Conservation (phyloP, 2,329 filamentous ascomycete species). For the Cyphellophora attinorum region DNA sequence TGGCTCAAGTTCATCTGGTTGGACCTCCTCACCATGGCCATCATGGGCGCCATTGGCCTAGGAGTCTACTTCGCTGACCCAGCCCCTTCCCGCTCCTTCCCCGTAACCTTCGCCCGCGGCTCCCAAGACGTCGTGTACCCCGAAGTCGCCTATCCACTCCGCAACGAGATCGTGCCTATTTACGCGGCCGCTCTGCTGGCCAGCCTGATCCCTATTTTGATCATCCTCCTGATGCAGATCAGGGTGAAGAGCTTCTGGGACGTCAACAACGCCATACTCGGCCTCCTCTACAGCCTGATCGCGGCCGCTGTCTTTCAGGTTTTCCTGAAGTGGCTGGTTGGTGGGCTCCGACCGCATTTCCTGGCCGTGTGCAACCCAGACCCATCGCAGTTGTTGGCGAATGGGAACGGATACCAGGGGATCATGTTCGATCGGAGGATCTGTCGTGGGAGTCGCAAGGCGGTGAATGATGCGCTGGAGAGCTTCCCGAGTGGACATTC, state of each 20-base stretch:
- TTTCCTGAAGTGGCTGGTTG: slow-evolving; percentile 65
- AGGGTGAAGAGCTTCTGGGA: slow-evolving; percentile 57
- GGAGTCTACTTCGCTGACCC: slow-evolving; percentile 52
- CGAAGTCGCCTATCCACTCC: slow-evolving; percentile 60
- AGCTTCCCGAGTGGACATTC: slow-evolving; percentile 67
- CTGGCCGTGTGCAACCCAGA: slow-evolving; percentile 59
- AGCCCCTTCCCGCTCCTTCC: slow-evolving; percentile 59
- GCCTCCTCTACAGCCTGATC: slow-evolving; percentile 61
- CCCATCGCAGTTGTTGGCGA: slow-evolving; percentile 28
- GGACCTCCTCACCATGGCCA: slow-evolving; percentile 58
- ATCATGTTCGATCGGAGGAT: slow-evolving; percentile 63
- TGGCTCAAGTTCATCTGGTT: slow-evolving; percentile 55
- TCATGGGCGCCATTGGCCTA: slow-evolving; percentile 57
- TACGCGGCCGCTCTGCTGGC: slow-evolving; percentile 60
- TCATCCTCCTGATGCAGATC: slow-evolving; percentile 59
- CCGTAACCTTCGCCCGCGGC: slow-evolving; percentile 56
- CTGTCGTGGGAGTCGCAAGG: slow-evolving; percentile 55
- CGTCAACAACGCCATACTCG: slow-evolving; percentile 60
- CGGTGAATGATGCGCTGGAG: slow-evolving; percentile 61
- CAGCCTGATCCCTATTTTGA: slow-evolving; percentile 52
- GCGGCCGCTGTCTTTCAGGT: slow-evolving; percentile 67
- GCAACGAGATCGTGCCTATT: slow-evolving; percentile 62
- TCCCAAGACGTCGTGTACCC: slow-evolving; percentile 63
- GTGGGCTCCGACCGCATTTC: slow-evolving; percentile 64
- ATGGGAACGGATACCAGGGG: slow-evolving; percentile 40